A percentile compares a stretch with the other conserved stretches of the same genome.
phyloP scores from a whole-genome alignment of 176 grass and related monocot species.

The Bolboschoenus planiculmis region DNA sequence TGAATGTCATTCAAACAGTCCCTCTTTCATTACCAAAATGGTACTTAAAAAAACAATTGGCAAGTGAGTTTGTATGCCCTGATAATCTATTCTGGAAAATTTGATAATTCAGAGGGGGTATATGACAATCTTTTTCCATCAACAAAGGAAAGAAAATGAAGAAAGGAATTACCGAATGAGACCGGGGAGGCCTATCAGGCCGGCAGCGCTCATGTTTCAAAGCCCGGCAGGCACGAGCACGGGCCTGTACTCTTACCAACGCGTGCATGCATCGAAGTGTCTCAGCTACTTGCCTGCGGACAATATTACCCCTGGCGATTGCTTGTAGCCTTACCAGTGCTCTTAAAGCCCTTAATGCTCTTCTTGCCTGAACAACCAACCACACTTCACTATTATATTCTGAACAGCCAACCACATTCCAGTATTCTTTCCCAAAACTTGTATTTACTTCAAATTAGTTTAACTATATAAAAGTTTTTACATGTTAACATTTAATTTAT shows the following conservation, averaged over 20 bases:
- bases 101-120: not conserved
- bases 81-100: not conserved
- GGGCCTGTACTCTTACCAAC: constrained; percentile 25
- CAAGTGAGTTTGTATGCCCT: not conserved
- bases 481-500: not conserved
- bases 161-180: constrained; percentile 18
- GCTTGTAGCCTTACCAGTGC: constrained; percentile 30
- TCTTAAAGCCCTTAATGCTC: constrained; percentile 26
- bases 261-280: constrained; percentile 33
- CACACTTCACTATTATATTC: not conserved
- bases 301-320: constrained; percentile 23
- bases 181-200: not conserved
- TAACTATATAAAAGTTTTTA: not conserved
- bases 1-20: not conserved
- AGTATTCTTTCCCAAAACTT: no score
- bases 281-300: constrained; percentile 27
- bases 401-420: no score
- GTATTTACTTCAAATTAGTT: not conserved
- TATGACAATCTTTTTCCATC: not conserved
- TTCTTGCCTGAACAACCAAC: constrained; percentile 17
- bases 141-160: not conserved
- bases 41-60: not conserved
- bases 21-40: not conserved
- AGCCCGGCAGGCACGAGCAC: constrained; percentile 33
- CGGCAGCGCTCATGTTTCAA: constrained; percentile 30